Percentiles rank a stretch among this genome's conserved stretches.
phyloP scores from a whole-genome alignment of 179 eudicot genomes.

The Sideroxylon spinosum region DNA sequence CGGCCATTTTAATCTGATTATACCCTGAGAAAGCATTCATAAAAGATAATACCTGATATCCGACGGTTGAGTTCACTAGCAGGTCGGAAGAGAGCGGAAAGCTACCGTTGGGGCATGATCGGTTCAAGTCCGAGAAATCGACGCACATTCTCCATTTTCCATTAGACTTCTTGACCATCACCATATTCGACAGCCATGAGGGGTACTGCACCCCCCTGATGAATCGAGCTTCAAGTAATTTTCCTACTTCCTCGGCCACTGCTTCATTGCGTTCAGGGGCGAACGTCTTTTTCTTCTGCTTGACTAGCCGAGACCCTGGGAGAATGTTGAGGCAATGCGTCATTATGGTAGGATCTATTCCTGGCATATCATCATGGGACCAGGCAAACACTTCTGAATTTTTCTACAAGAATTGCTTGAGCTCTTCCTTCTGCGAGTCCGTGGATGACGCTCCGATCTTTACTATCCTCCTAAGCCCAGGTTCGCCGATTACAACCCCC shows the following conservation, averaged over 20 bases:
- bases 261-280: not conserved
- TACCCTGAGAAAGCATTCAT: not conserved
- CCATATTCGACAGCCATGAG: not conserved
- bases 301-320: not conserved
- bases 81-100: not conserved
- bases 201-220: not conserved
- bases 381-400: not conserved
- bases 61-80: not conserved
- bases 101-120: not conserved
- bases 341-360: not conserved
- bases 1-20: not conserved
- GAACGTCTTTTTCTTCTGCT: not conserved
- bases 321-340: not conserved
- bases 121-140: not conserved
- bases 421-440: rapidly evolving
- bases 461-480: too few species aligned
- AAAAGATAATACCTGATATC: not conserved
- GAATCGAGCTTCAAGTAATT: not conserved
- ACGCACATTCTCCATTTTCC: not conserved
- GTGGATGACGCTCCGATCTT: not conserved
- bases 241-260: not conserved
- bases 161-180: not conserved
- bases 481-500: too few species aligned
- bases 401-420: not conserved
- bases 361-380: not conserved